phyloP scores from a whole-genome alignment of 345 rosid genomes.

The Ceriops decandra region DNA sequence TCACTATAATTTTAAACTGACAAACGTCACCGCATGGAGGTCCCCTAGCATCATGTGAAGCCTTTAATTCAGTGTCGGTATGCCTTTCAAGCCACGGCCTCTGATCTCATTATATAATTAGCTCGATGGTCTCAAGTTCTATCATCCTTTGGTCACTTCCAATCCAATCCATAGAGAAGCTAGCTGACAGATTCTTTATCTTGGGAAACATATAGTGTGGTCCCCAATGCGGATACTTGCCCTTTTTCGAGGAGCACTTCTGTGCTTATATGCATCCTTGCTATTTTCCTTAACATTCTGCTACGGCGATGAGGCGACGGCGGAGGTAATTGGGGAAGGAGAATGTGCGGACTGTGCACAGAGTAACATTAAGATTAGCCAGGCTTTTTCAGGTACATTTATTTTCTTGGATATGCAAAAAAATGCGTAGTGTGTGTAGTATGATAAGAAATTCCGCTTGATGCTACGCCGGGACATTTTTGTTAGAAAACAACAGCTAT shows the following conservation, averaged over 20 bases:
- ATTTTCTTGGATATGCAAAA: background rate
- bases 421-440: background rate
- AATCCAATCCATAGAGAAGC: no score
- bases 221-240: conserved; percentile 54
- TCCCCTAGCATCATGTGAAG: conserved; percentile 38
- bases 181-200: background rate
- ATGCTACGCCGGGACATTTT: no score
- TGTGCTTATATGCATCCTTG: conserved; percentile 39
- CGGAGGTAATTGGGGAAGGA: conserved; percentile 60
- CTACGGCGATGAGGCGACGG: conserved; percentile 28
- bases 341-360: conserved; percentile 59
- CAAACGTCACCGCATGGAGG: conserved; percentile 15
- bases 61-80: conserved; percentile 33
- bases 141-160: background rate
- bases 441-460: no score
- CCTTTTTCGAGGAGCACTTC: conserved; percentile 32
- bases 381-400: conserved; percentile 56
- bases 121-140: background rate
- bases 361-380: conserved; percentile 34
- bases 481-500: no score
- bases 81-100: background rate
- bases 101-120: conserved; percentile 6
- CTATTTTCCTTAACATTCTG: conserved; percentile 37
- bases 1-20: conserved; percentile 22
- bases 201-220: background rate